These are phyloP conservation scores for Paraphaeosphaeria sporulosa DNA, from an alignment of 2,329 filamentous ascomycete genomes.

Conservation along the genomic window DNA sequence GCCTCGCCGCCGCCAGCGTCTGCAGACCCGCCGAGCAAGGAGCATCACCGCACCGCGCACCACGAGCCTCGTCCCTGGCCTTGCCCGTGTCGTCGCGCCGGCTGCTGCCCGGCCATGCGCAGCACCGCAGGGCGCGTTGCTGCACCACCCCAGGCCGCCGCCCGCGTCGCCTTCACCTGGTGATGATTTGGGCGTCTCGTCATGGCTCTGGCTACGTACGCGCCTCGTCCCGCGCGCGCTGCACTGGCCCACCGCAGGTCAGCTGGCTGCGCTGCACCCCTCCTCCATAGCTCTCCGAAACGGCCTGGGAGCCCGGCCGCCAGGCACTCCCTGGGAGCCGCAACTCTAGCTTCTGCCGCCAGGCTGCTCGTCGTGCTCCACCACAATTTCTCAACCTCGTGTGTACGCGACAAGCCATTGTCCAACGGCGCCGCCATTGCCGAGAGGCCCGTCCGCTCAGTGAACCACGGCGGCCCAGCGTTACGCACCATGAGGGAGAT, in stretches of 20 bases:
- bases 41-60: too few species aligned
- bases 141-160: constrained; percentile 25
- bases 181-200: constrained; percentile 21
- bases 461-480: constrained; percentile 34
- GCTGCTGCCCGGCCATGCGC: constrained; percentile 15
- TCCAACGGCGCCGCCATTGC: constrained; percentile 27
- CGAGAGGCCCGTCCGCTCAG: constrained; percentile 28
- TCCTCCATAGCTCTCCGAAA: constrained; percentile 22
- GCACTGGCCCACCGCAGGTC: constrained; percentile 18
- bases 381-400: not conserved
- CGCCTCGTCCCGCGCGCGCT: too few species aligned
- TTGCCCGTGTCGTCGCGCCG: constrained; percentile 4
- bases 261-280: constrained; percentile 24
- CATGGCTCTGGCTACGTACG: constrained; percentile 13
- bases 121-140: constrained; percentile 31
- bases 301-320: not conserved
- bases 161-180: constrained; percentile 14
- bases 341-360: not conserved
- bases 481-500: constrained; percentile 35
- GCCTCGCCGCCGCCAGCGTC: too few species aligned
- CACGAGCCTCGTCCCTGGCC: not conserved
- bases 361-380: not conserved
- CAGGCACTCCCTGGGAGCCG: constrained; percentile 6
- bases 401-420: constrained; percentile 23
- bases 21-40: too few species aligned